Base-by-base conservation (phyloP, 2,329 filamentous ascomycete genomes). In the Alternaria ethzedia region DNA sequence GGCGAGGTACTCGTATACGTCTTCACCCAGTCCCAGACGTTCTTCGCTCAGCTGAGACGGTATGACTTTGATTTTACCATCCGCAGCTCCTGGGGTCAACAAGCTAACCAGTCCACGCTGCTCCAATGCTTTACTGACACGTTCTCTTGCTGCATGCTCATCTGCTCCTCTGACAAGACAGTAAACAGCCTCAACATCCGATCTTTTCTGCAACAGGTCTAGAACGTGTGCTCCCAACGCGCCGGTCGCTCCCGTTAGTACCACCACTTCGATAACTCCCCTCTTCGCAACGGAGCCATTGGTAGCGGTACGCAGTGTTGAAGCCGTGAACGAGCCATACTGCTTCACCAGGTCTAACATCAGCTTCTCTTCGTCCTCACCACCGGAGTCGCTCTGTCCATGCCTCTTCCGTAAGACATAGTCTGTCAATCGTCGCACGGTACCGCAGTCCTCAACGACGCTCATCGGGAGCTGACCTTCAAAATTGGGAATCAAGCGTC, bases 371-470 rank as follows among this genome's bases (percentile, higher is more conserved):
- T 84, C 81, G 32, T 83, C 77, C 32, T 81, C 75, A 13, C 68
- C 70, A 4, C 70, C 57, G 17, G 69, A 66, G 17, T 76, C 69
- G n/a, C 65, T 52, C 25, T 77, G 70, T 46, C 81, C 81, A 55
- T 82, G 74, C 41, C 84, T 75, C 46, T 77, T 75, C 46, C 78
- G 74, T 23, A 81, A 57, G 9, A 86, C 71, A 54, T 78, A 80
- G 11, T 80, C 70, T 20, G 75, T 72, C 13, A 84, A 73, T 47
- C 78, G 75, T 15, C 80, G 67, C n/a, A 89, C 78, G 3, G 82
- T 88, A 1, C 86, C 86, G 59, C 84, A 84, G 62, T 90, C 86
- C 66, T 90, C 89, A 0, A 90, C 83, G 1, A 90, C 73, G 61
- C 87, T 90, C 63, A 86, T 79, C 0, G 88, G 86, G 2, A 90